Conservation (phyloP, 1,284 basidiomycete genomes). For the Xerocomus nothofagi region DNA sequence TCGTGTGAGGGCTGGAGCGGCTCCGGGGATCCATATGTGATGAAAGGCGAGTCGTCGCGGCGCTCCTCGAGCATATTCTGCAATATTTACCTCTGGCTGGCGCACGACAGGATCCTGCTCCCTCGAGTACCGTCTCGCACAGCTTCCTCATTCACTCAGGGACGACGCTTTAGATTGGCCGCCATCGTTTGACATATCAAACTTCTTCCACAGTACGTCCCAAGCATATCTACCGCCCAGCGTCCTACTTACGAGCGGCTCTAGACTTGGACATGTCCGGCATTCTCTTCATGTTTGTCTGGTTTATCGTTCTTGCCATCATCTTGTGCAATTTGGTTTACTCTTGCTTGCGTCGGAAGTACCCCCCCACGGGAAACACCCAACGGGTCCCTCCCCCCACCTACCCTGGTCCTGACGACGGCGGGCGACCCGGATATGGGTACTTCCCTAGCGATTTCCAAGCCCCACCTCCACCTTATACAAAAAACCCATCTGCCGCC, state of each 20-base stretch:
- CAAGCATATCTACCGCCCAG: background rate
- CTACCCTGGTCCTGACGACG: conserved; percentile 34
- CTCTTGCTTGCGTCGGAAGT: conserved; percentile 47
- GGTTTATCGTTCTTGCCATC: conserved; percentile 52
- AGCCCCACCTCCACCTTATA: conserved; percentile 77
- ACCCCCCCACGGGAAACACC: conserved; percentile 19
- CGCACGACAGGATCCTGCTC: conserved; percentile 70
- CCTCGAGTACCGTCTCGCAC: conserved; percentile 75
- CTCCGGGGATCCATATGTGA: conserved; percentile 78
- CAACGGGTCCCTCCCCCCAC: conserved; percentile 32
- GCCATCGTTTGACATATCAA: conserved; percentile 16
- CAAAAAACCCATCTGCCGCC: conserved; percentile 39
- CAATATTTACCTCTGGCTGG: background rate
- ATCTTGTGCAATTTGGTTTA: conserved; percentile 58
- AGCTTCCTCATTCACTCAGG: conserved; percentile 54
- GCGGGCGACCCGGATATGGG: conserved; percentile 29
- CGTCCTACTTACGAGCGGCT: conserved; percentile 1
- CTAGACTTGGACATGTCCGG: conserved; percentile 43
- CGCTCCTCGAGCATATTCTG: background rate
- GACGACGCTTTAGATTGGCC: conserved; percentile 21
- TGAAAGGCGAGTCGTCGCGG: conserved; percentile 63
- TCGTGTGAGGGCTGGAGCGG: conserved; percentile 87
- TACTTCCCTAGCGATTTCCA: conserved; percentile 56
- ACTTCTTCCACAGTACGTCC: conserved; percentile 26
- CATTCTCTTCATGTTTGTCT: conserved; percentile 56